A percentile compares a stretch with the other conserved stretches of the same genome.
These are phyloP conservation scores for Ceratocystis lukuohia DNA, from an alignment of 2,329 filamentous ascomycete genomes.

Conservation along the genomic window DNA sequence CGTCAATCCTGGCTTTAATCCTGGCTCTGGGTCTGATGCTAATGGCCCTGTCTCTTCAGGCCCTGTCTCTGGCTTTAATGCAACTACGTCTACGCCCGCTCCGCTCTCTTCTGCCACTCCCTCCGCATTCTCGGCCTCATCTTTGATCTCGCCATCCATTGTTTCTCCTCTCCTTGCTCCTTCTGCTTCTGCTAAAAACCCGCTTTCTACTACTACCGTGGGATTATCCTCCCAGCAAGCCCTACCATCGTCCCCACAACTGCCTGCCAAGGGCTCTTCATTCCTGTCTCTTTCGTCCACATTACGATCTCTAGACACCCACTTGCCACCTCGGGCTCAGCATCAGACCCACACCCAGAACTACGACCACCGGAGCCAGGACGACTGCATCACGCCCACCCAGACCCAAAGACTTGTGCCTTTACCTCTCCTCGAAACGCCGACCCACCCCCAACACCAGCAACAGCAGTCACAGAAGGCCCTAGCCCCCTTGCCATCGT, in stretches of 20 bases:
- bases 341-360: neutral
- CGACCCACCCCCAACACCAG: neutral
- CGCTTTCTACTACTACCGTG: slow-evolving; percentile 15
- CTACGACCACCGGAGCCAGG: neutral
- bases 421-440: neutral
- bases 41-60: slow-evolving; percentile 17
- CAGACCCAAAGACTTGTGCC: neutral
- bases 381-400: neutral
- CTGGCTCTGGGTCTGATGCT: slow-evolving; percentile 1
- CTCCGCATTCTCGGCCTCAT: slow-evolving; percentile 15
- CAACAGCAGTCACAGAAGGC: slow-evolving; percentile 1
- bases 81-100: slow-evolving; percentile 18
- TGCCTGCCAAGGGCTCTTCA: slow-evolving; percentile 1
- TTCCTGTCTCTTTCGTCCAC: slow-evolving; percentile 13
- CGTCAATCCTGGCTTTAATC: slow-evolving; percentile 4
- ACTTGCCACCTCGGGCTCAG: neutral
- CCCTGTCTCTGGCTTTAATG: slow-evolving; percentile 19
- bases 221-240: slow-evolving; percentile 15
- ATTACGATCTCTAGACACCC: slow-evolving; percentile 10
- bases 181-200: slow-evolving; percentile 7
- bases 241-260: slow-evolving; percentile 8
- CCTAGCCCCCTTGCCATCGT: neutral
- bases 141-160: slow-evolving; percentile 4
- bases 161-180: slow-evolving; percentile 2
- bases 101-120: slow-evolving; percentile 20